Evolutionary conservation across 2,329 filamentous ascomycete species (phyloP).

Genomic region (Stromatinia cepivora): DNA sequence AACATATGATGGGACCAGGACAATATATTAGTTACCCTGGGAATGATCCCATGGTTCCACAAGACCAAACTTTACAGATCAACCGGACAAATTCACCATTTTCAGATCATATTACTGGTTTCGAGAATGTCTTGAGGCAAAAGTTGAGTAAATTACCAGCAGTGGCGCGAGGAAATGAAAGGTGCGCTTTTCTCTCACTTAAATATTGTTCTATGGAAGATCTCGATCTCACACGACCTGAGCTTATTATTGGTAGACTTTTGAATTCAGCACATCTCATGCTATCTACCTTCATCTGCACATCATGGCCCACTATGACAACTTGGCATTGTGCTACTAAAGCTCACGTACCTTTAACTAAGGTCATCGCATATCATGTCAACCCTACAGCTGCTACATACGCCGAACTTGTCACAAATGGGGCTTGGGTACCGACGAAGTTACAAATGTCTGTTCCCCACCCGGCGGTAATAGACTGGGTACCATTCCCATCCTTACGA

Average conservation of each 20-base stretch:
- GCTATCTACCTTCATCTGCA: conserved; percentile 17
- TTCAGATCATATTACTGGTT: conserved; percentile 19
- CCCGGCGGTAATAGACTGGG: conserved; percentile 11
- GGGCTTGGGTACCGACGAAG: conserved; percentile 13
- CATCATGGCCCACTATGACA: conserved; percentile 10
- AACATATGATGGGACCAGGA: conserved; percentile 15
- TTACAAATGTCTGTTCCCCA: conserved; percentile 14
- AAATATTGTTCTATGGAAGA: background rate
- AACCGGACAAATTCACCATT: conserved; percentile 5
- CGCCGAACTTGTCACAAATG: background rate
- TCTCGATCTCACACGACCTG: background rate
- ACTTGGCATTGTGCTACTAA: conserved; percentile 18
- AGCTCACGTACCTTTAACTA: conserved; percentile 11
- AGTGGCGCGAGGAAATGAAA: conserved; percentile 8
- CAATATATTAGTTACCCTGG: conserved; percentile 16
- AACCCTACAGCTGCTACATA: conserved; percentile 18
- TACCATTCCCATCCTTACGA: conserved; percentile 17
- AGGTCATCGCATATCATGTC: conserved; percentile 15
- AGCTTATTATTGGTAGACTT: conserved; percentile 13
- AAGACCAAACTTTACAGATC: conserved; percentile 1
- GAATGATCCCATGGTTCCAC: background rate
- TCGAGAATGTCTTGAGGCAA: conserved; percentile 15
- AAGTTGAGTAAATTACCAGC: background rate
- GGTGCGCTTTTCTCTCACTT: conserved; percentile 12
- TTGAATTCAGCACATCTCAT: conserved; percentile 16